Base-by-base conservation (phyloP, 1,284 basidiomycete species). In the Cutaneotrichosporon mucoides region DNA sequence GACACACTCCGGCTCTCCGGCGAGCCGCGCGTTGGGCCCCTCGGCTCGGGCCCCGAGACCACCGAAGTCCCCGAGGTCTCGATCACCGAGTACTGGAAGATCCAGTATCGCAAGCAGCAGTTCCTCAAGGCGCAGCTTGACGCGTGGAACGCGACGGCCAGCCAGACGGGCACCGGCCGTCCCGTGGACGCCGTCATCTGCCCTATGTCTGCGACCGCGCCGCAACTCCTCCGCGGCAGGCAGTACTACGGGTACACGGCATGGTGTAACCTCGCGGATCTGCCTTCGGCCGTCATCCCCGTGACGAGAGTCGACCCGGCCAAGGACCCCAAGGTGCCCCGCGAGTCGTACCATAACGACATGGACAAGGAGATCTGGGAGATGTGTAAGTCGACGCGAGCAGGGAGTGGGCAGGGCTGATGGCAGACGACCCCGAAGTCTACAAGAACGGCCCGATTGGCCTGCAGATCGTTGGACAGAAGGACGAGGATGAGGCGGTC, bases 231-330 rank as follows among this genome's bases (percentile, higher is more conserved):
- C n/a, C 45, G 54, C 38, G 41, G 16, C 12, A 43, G 42, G 50
- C 34, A 42, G 10, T 57, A 46, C 33, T 46, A 46, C 45, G 45
- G 56, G 7, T 66, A 66, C 56, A 63, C 62, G 12, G 33, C 33
- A 8, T 46, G 61, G 36, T 62, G 53, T 53, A 66, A 66, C 56
- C 42, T 66, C n/a, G 60, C 79, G 35, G 89, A 90, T 71, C 86
- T 84, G 63, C 79, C 86, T 0, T 79, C 82, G 2, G 76, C 83
- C 12, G 76, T 83, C 4, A 81, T 90, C 63, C 89, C 89, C 0
- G 85, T 46, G 6, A 46, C 45, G 11, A 16, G 45, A 2, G 45
- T 46, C 9, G 45, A 46, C 11, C 45, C 24, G 16, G 24, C 24
- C 24, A 46, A 46, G 45, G 45, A 46, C 33, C 45, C 45, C 45